Base-by-base conservation (phyloP, 768 basidiomycete species). In the Fomitopsis serialis region DNA sequence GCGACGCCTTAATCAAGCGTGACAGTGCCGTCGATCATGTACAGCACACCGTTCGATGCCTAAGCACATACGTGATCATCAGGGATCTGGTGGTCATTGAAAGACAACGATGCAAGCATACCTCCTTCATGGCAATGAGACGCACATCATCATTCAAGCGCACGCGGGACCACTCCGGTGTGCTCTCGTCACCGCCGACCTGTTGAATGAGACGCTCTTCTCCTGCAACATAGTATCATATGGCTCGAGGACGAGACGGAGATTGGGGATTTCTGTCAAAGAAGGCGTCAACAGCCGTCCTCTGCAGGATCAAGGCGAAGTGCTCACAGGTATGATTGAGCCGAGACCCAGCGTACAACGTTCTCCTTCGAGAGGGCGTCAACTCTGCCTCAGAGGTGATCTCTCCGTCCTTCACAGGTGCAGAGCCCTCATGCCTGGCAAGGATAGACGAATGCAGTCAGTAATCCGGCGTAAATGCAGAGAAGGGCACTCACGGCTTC, bases 261-360 rank as follows among this genome's bases (percentile, higher is more conserved):
- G 29, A 84, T 73, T 2, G 74, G 79, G 13, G 70, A 78, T 65
- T 78, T 62, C 80, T 81, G 54, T 5, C n/a, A 47, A 48, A 40
- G 19, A 47, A 42, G 35, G 0, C 46, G 40, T 21, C 32, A 57
- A 29, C 37, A 54, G 36, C 15, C 3, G 42, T 22, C 13, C 34
- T 47, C 36, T 24, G 10, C n/a, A 6, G 12, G 12, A 27, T 34
- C 35, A 44, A 22, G 19, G n/a, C 25, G 9, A 67, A n/a, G n/a
- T n/a, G n/a, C 77, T 57, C 64, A 93, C 92, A 5, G 91, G 87
- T 50, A 96, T 79, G 54, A 95, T 82, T 94, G 93, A 2, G 85
- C 85, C 1, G 83, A 81, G 0, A 95, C 77, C 89, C 92, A 96
- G 48, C 75, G 76, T 59, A 85, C 78, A 12, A 95, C 87, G 59